Evolutionary conservation across 2,329 filamentous ascomycete genomes (phyloP), one percentile per base, ranked within the genome.

Genomic region (Trichoderma afroharzianum): DNA sequence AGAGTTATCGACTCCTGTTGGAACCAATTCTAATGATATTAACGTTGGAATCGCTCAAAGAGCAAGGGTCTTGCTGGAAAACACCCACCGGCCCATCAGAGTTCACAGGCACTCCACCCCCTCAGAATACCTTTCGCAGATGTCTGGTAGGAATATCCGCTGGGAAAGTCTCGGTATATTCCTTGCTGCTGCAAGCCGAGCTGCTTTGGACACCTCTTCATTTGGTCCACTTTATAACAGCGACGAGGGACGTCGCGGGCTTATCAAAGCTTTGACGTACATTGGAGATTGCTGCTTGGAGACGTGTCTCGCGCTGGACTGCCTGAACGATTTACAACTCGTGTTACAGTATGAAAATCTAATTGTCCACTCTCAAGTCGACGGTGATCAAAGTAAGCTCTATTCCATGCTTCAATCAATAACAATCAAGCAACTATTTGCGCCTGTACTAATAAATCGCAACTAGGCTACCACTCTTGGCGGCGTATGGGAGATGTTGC

Each of bases 281-380:
- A 63, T 70, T 63, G 68, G 68, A 63, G 68, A 70, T 18, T 70
- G 68, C 12, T 70, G 68, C 33, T 24, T 70, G 30, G 68, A 70
- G 57, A 70, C 58, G 14, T 70, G 68, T 24, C 43, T 70, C 28
- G 68, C 68, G 11, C 30, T 70, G 43, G 68, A 70, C 24, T 62
- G 68, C 28, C 68, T 70, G 9, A 70, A 70, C 21, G 68, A 70
- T 33, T 55, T 70, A 8, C 68, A 70, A 21, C 68, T 70, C 3
- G 58, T 70, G 1, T 63, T 70, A 4, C 68, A 70, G 26, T 70
- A 70, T 30, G 68, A 70, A 12, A 70, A 70, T 18, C 47, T 70
- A 11, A 70, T 70, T 14, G 68, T 63, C 24, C 68, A 70, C 58
- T 70, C 68, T 6, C 68, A 70, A 55, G 68, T 70, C n/a, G 68